These are phyloP conservation scores for Solanum pennellii DNA, from an alignment of 257 asterid species.

Conservation along the genomic window DNA sequence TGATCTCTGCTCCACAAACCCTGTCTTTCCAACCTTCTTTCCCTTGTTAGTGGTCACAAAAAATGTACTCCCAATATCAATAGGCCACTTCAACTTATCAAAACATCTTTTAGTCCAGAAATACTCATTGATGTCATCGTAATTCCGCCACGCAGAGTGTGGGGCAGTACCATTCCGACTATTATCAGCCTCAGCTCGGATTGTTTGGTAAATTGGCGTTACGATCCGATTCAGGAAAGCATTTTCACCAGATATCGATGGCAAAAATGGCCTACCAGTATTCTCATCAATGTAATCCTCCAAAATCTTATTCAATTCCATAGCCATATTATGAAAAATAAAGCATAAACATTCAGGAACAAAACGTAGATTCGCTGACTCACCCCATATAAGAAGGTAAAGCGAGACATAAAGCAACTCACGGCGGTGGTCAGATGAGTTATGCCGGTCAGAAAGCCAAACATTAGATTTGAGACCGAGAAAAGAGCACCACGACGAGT, in stretches of 20 bases:
- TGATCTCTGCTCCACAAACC: constrained; percentile 95
- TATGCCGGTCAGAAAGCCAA: constrained; percentile 65
- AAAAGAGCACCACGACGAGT: constrained; percentile 85
- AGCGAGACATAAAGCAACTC: constrained; percentile 85
- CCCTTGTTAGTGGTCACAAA: constrained; percentile 68
- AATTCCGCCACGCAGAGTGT: constrained; percentile 95
- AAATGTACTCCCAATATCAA: constrained; percentile 76
- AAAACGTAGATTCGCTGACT: constrained; percentile 87
- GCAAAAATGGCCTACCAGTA: constrained; percentile 84
- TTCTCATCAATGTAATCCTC: constrained; percentile 92
- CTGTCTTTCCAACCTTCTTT: constrained; percentile 92
- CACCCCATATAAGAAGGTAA: constrained; percentile 88
- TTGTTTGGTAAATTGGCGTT: constrained; percentile 76
- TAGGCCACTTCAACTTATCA: constrained; percentile 88
- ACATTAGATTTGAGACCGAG: constrained; percentile 61
- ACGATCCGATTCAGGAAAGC: constrained; percentile 59
- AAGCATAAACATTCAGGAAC: constrained; percentile 79
- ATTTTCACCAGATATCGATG: constrained; percentile 79
- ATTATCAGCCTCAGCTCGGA: constrained; percentile 69
- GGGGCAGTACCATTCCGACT: constrained; percentile 94
- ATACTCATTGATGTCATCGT: constrained; percentile 91
- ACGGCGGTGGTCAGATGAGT: constrained; percentile 52
- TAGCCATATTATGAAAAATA: constrained; percentile 87
- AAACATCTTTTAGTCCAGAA: constrained; percentile 96
- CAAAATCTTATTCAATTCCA: constrained; percentile 83